phyloP scores from a whole-genome alignment of 306 rosid species.

The Bauhinia variegata region DNA sequence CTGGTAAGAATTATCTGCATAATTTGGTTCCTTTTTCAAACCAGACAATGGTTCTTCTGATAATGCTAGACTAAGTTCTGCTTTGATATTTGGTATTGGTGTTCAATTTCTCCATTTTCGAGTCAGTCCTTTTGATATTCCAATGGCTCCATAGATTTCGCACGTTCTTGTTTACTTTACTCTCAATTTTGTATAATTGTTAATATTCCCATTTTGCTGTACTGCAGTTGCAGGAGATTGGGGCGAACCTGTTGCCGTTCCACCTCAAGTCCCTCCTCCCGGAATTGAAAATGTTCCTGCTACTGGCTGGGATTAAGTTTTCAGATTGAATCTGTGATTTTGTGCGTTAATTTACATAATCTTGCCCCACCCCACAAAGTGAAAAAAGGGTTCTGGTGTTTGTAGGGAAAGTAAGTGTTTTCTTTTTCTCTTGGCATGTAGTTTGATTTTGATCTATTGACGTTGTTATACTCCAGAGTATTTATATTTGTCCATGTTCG shows the following conservation, averaged over 20 bases:
- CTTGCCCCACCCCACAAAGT: no score
- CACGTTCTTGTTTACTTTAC: not conserved
- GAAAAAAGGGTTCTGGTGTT: not conserved
- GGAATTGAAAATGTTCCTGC: slow-evolving; percentile 8
- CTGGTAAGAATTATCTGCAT: slow-evolving; percentile 27
- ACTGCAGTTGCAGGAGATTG: slow-evolving; percentile 29
- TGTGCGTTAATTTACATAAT: not conserved
- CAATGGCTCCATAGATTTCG: no score
- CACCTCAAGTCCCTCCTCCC: slow-evolving; percentile 30
- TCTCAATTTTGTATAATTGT: not conserved
- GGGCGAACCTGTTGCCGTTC: slow-evolving; percentile 34
- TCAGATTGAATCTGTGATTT: slow-evolving; percentile 1
- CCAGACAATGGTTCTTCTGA: not conserved
- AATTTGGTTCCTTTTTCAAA: not conserved
- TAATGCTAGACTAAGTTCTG: not conserved
- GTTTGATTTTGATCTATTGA: slow-evolving; percentile 21
- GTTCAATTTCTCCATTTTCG: no score
- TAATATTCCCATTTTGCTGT: slow-evolving; percentile 1
- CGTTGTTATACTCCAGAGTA: not conserved
- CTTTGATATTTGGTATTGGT: not conserved
- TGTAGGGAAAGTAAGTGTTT: slow-evolving; percentile 4
- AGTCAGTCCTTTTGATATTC: no score
- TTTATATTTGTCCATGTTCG: not conserved
- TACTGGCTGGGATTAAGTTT: slow-evolving; percentile 38
- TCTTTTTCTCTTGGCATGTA: not conserved